Base-by-base conservation (phyloP, 2,329 filamentous ascomycete genomes). In the Aspergillus latus region DNA sequence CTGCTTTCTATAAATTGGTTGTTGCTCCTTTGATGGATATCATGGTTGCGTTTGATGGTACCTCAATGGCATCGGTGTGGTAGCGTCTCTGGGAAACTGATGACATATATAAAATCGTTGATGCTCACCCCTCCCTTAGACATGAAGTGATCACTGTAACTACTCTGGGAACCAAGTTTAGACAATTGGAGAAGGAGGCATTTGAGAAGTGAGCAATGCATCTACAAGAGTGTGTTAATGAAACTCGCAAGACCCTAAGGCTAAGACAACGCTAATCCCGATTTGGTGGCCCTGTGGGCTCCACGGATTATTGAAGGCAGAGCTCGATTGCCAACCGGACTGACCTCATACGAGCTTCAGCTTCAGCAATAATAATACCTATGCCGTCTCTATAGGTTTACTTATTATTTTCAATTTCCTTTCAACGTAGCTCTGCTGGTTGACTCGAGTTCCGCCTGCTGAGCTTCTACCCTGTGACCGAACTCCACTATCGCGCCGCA, bases 401-500 rank as follows among this genome's bases (percentile, higher is more conserved):
- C 49, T 13, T 6, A 3, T 37, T n/a, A 30, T 21, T 29, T 2
- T 5, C 37, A 10, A 13, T 13, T 21, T 15, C 4, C 29, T 36
- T 13, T 28, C 8, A n/a, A 34, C 16, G 13, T 40, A 39, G 9
- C 5, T 39, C 37, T 8, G 37, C 37, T 29, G 28, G 44, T 16
- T 11, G 26, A 26, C 16, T n/a, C 37, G 21, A 16, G 30, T 32
- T 40, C 34, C 13, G 39, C 3, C 21, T 42, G 26, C 43, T 15
- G 10, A 39, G 11, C 21, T 32, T n/a, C 43, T 48, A 5, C 10
- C 34, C 26, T 32, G 16, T 15, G 15, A 42, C 34, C 36, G 36
- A 54, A 37, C 52, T 43, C 44, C 44, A 54, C 52, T 32, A 2
- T 43, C 32, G 16, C 42, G 52, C 37, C 28, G 44, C 44, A 39